A percentile compares a stretch with the other conserved stretches of the same genome.
Evolutionary conservation across 2,329 filamentous ascomycete species (phyloP).

Genomic region (Xylariaceae sp.): DNA sequence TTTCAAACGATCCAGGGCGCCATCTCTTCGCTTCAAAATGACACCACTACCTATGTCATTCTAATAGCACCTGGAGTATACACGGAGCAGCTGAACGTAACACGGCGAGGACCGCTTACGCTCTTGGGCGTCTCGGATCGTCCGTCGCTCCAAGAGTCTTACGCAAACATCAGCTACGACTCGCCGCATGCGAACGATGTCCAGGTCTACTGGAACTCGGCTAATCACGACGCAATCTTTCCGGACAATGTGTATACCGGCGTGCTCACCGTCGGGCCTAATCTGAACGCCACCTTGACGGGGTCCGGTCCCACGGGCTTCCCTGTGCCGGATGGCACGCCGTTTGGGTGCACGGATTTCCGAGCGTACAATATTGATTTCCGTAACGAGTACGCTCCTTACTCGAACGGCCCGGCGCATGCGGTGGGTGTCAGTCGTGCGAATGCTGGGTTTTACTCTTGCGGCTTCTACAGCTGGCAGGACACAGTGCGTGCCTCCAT

Average conservation of each 20-base stretch:
- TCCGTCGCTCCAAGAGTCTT: conserved; percentile 43
- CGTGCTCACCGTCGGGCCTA: conserved; percentile 68
- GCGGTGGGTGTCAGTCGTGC: conserved; percentile 67
- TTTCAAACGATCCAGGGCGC: conserved; percentile 51
- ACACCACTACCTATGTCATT: conserved; percentile 58
- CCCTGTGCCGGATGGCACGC: conserved; percentile 64
- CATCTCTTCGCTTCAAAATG: conserved; percentile 48
- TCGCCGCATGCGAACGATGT: conserved; percentile 52
- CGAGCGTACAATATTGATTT: conserved; percentile 72
- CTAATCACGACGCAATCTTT: conserved; percentile 54
- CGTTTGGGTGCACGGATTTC: conserved; percentile 69
- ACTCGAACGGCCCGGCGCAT: conserved; percentile 61
- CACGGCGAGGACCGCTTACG: conserved; percentile 65
- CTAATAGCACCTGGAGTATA: conserved; percentile 67
- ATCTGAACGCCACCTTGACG: conserved; percentile 66
- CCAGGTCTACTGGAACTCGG: conserved; percentile 64
- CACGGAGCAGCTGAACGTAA: conserved; percentile 70
- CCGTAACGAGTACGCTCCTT: conserved; percentile 62
- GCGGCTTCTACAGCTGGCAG: conserved; percentile 71
- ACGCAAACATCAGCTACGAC: conserved; percentile 35
- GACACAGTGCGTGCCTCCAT: conserved; percentile 60
- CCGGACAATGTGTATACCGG: conserved; percentile 69
- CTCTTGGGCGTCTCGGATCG: conserved; percentile 64
- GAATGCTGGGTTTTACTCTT: conserved; percentile 72
- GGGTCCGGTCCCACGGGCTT: conserved; percentile 68